These are phyloP conservation scores for Cicer arietinum DNA, from an alignment of 306 rosid species.

Conservation along the genomic window DNA sequence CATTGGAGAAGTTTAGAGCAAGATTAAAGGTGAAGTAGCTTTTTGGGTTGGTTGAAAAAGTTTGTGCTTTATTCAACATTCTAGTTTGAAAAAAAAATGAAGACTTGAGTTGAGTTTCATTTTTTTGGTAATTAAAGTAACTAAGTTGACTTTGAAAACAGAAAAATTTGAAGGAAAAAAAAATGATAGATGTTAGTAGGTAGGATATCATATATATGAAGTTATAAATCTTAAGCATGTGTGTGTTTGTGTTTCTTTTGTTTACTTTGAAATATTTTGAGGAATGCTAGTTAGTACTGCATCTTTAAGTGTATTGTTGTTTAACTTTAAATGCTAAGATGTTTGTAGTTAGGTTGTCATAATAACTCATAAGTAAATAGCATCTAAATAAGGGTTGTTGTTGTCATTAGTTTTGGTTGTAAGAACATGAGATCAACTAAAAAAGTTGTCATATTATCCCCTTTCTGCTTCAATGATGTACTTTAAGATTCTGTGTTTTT, in stretches of 20 bases:
- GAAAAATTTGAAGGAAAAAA: not conserved
- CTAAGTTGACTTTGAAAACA: conserved; percentile 50
- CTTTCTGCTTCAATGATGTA: conserved; percentile 35
- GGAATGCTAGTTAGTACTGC: conserved; percentile 37
- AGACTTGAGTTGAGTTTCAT: conserved; percentile 44
- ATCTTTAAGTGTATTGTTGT: conserved; percentile 37
- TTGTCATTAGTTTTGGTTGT: conserved; percentile 34
- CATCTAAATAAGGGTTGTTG: conserved; percentile 48
- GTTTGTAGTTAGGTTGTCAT: conserved; percentile 48
- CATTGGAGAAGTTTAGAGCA: conserved; percentile 48
- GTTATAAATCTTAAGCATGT: conserved; percentile 37
- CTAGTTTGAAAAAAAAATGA: conserved; percentile 38
- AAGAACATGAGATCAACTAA: conserved; percentile 37
- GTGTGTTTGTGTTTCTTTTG: conserved; percentile 28
- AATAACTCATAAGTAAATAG: conserved; percentile 36
- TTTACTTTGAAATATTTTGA: conserved; percentile 37
- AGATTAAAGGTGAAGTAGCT: conserved; percentile 51
- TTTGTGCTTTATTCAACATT: conserved; percentile 50
- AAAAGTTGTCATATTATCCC: not conserved
- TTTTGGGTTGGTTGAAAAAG: conserved; percentile 47
- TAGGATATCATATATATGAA: conserved; percentile 40
- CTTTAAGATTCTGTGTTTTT: conserved; percentile 38
- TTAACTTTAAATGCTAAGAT: conserved; percentile 47
- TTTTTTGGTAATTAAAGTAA: conserved; percentile 41
- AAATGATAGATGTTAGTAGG: conserved; percentile 33